Evolutionary conservation across 768 basidiomycete species (phyloP).

Genomic region (Floccularia luteovirens): DNA sequence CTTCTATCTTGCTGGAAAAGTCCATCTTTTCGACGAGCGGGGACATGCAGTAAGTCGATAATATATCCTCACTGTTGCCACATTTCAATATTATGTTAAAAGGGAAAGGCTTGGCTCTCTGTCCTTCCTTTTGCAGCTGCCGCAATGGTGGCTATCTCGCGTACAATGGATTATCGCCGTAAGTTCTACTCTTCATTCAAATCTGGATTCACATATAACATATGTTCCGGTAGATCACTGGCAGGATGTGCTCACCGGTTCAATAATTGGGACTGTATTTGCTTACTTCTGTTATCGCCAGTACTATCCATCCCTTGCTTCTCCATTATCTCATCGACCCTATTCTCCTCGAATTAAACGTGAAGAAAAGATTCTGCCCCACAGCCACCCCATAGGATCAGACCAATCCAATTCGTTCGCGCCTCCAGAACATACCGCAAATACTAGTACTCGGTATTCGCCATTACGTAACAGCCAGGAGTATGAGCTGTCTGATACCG

Average conservation of each 20-base stretch:
- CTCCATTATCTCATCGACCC: constrained; percentile 58
- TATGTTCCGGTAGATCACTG: constrained; percentile 68
- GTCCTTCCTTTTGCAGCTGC: constrained; percentile 74
- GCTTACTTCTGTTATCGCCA: constrained; percentile 77
- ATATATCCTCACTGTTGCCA: constrained; percentile 1
- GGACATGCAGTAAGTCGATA: constrained; percentile 54
- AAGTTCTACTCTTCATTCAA: constrained; percentile 16
- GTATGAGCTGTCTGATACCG: constrained; percentile 15
- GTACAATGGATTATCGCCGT: constrained; percentile 93
- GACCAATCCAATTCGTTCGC: constrained; percentile 5
- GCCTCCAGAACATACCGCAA: constrained; percentile 5
- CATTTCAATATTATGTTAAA: constrained; percentile 5
- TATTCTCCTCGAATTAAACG: constrained; percentile 59
- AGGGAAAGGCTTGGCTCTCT: constrained; percentile 81
- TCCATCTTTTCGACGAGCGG: constrained; percentile 80
- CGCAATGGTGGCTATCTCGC: constrained; percentile 70
- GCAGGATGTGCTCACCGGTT: constrained; percentile 84
- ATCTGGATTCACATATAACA: too few relatives aligned
- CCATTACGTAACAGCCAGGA: constrained; percentile 9
- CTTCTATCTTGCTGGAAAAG: constrained; percentile 86
- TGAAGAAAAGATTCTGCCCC: constrained; percentile 35
- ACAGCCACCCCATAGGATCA: constrained; percentile 7
- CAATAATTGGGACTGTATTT: constrained; percentile 61
- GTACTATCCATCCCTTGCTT: constrained; percentile 72
- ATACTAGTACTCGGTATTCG: neutral